Evolutionary conservation across 106 monocot species (phyloP), one percentile per base, ranked within the genome.

Genomic region (Posidonia australis): DNA sequence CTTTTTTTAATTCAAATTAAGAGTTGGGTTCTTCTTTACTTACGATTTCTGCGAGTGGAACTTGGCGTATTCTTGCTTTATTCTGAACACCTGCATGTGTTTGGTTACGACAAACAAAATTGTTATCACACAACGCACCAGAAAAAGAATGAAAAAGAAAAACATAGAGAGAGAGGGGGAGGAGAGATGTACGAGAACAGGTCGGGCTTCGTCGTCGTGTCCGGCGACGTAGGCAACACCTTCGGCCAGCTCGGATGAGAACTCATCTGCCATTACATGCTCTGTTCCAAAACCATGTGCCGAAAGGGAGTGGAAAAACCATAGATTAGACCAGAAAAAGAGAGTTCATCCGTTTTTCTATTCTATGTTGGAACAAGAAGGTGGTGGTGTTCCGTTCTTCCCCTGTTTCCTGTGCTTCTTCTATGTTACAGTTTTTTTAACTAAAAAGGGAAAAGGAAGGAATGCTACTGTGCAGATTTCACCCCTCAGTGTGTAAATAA

Each of bases 201-300:
- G 96, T 36, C 96, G 67, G 27, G 77, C 76, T 18, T 90, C 90
- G 66, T 98, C 84, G 74, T 98, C 96, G 46, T 85, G 82, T 1
- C 96, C 96, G 9, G 96, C 87, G 42, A 98, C 76, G 65, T 90
- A 90, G 17, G 90, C 96, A 27, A 77, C 72, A 11, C 96, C 96
- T 21, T 98, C 96, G 10, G 90, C 78, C 28, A 98, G 63, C 67
- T 90, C 96, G 9, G 84, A 78, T 5, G 84, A 81, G 77, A 98
- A 98, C 82, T 98, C 96, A 28, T 98, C 96, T 5, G 90, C 96
- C 66, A 84, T 87, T 57, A 90, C 72, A 78, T 84, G 86, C 42
- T 98, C 96, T 98, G 77, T 36, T 36, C 36, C 18, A 13, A 17
- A 58, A 58, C 11, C 14, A 14, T 14, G 26, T 22, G 2, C 54